Percentiles rank a stretch among this genome's conserved stretches.
Conservation (phyloP, 1,284 basidiomycete species). For the Apiotrichum mycotoxinovorans region DNA sequence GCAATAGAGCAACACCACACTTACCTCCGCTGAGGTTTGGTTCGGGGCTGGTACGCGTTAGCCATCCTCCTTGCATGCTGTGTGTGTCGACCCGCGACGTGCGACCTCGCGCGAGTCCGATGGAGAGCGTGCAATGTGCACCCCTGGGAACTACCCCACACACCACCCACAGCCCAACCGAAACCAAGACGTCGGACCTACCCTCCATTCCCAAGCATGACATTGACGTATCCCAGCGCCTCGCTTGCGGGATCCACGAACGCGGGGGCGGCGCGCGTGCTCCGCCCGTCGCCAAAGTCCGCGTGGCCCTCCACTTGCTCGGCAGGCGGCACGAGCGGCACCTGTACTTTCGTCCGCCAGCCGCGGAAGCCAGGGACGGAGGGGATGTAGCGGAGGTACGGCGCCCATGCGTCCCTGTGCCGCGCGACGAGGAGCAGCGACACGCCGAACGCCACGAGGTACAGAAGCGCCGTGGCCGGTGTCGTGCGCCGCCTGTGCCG, state of each 20-base stretch:
- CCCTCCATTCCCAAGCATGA: constrained; percentile 43
- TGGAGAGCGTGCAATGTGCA: no score
- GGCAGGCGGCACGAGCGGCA: not conserved
- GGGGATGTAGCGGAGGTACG: not conserved
- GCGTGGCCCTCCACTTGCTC: constrained; percentile 24
- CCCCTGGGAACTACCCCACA: no score
- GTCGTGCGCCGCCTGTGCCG: not conserved
- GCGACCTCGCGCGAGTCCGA: no score
- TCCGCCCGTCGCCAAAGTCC: constrained; percentile 40
- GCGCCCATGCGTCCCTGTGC: not conserved
- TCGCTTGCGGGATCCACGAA: constrained; percentile 27
- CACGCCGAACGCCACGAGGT: not conserved
- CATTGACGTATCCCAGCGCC: constrained; percentile 33
- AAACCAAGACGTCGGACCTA: constrained; percentile 14
- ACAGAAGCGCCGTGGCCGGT: not conserved
- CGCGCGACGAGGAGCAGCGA: constrained; percentile 2
- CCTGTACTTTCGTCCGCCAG: not conserved
- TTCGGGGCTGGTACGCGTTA: constrained; percentile 26
- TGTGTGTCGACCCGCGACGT: no score
- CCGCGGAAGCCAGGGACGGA: not conserved
- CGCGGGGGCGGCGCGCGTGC: constrained; percentile 7
- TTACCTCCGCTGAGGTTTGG: constrained; percentile 34
- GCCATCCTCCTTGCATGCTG: not conserved
- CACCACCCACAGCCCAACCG: not conserved
- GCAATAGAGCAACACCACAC: no score